These are phyloP conservation scores for Talaromyces funiculosus DNA, from an alignment of 2,329 filamentous ascomycete species.

Conservation along the genomic window DNA sequence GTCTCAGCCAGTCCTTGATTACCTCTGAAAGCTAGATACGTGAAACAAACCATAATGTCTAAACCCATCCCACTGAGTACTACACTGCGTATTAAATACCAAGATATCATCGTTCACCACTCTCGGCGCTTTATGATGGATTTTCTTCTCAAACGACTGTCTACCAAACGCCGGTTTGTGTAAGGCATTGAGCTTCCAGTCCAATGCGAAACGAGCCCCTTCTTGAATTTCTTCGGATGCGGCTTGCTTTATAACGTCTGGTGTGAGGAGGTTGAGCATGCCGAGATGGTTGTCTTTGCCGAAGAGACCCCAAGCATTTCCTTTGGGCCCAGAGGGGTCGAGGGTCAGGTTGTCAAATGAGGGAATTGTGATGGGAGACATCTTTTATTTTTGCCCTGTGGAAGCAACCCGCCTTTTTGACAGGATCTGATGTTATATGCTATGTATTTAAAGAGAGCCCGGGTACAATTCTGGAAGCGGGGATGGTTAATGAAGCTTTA, in stretches of 20 bases:
- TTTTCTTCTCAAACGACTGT: conserved; percentile 49
- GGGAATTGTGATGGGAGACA: conserved; percentile 10
- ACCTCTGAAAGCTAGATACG: neutral
- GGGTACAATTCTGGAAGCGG: neutral
- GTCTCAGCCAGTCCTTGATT: neutral
- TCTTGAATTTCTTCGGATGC: conserved; percentile 49
- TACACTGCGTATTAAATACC: conserved; percentile 54
- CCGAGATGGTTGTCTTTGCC: conserved; percentile 55
- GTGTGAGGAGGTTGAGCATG: conserved; percentile 56
- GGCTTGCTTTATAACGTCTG: conserved; percentile 48
- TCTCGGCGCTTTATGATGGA: conserved; percentile 48
- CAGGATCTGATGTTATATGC: neutral
- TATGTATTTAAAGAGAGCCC: neutral
- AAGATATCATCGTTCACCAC: conserved; percentile 57
- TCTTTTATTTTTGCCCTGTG: neutral
- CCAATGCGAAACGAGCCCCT: conserved; percentile 53
- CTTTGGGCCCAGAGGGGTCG: conserved; percentile 14
- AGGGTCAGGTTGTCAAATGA: conserved; percentile 14
- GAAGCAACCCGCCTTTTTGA: neutral
- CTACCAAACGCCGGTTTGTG: conserved; percentile 52
- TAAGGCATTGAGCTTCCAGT: conserved; percentile 56
- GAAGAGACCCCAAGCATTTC: conserved; percentile 46
- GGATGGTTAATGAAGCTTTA: neutral
- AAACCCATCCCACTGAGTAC: conserved; percentile 48
- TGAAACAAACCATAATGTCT: conserved; percentile 27